These are phyloP conservation scores for Fusarium sp. DNA, from an alignment of 2,329 filamentous ascomycete genomes.

Conservation along the genomic window DNA sequence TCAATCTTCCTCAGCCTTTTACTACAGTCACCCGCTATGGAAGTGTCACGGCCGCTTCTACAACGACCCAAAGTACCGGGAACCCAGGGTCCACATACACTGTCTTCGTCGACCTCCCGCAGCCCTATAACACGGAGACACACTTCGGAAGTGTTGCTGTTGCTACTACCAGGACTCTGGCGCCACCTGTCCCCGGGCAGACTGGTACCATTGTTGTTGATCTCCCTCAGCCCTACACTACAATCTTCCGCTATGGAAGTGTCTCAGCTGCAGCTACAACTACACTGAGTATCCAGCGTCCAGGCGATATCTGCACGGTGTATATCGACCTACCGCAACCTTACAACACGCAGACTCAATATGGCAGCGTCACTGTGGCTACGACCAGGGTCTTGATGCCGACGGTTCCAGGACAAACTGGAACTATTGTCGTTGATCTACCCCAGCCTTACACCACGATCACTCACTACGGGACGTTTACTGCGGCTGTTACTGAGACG, in stretches of 20 bases:
- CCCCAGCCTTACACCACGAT: conserved; percentile 12
- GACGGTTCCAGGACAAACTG: not conserved
- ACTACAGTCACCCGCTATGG: conserved; percentile 5
- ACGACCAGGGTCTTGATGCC: not conserved
- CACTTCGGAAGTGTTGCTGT: not conserved
- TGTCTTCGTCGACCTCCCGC: conserved; percentile 5
- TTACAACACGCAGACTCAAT: conserved; percentile 1
- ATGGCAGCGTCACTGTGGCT: not conserved
- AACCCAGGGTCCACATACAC: not conserved
- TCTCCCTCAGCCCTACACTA: not conserved
- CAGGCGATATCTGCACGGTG: conserved; percentile 1
- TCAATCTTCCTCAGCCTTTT: conserved; percentile 8
- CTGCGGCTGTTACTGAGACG: not conserved
- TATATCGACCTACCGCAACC: conserved; percentile 14
- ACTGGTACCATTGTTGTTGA: not conserved
- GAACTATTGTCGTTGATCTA: conserved; percentile 10
- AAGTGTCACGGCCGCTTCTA: not conserved
- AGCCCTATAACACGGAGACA: not conserved
- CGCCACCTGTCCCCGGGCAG: not conserved
- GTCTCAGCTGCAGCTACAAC: not conserved
- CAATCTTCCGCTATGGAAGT: not conserved
- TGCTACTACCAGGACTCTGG: not conserved
- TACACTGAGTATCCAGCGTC: not conserved
- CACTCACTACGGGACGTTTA: not conserved
- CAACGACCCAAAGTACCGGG: not conserved